Evolutionary conservation across 2,329 filamentous ascomycete species (phyloP).

Genomic region (Fusarium secorum): DNA sequence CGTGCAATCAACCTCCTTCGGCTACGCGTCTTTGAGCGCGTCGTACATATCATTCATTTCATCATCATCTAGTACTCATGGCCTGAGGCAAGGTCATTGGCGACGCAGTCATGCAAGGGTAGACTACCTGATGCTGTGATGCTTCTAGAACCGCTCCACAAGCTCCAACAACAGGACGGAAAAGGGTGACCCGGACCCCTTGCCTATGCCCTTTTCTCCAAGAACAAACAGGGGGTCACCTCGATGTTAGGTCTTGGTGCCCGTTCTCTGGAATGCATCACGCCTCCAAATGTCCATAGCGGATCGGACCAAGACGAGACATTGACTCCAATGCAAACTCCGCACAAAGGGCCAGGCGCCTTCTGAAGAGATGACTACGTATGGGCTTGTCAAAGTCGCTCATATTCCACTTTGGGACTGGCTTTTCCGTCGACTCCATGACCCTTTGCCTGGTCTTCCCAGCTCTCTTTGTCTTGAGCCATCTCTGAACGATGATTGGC

Average conservation of each 20-base stretch:
- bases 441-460: constrained; percentile 34
- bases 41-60: constrained; percentile 24
- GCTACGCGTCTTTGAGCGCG: constrained; percentile 26
- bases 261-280: constrained; percentile 30
- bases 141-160: constrained; percentile 34
- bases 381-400: constrained; percentile 35
- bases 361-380: constrained; percentile 22
- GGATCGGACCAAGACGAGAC: constrained; percentile 22
- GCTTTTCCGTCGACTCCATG: constrained; percentile 35
- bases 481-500: constrained; percentile 27
- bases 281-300: constrained; percentile 15
- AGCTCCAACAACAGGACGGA: constrained; percentile 23
- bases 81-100: constrained; percentile 31
- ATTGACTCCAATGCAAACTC: constrained; percentile 17
- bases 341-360: constrained; percentile 20
- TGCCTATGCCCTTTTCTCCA: constrained; percentile 8
- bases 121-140: constrained; percentile 37
- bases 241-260: constrained; percentile 10
- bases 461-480: constrained; percentile 29
- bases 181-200: constrained; percentile 1
- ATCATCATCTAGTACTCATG: constrained; percentile 13
- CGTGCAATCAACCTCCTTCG: constrained; percentile 6
- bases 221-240: constrained; percentile 25
- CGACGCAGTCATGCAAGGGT: constrained; percentile 21
- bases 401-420: constrained; percentile 40